Percentiles rank a stretch among this genome's conserved stretches.
Conservation (phyloP, 108 stramenopile species). For the Discostella stelligeroides region DNA sequence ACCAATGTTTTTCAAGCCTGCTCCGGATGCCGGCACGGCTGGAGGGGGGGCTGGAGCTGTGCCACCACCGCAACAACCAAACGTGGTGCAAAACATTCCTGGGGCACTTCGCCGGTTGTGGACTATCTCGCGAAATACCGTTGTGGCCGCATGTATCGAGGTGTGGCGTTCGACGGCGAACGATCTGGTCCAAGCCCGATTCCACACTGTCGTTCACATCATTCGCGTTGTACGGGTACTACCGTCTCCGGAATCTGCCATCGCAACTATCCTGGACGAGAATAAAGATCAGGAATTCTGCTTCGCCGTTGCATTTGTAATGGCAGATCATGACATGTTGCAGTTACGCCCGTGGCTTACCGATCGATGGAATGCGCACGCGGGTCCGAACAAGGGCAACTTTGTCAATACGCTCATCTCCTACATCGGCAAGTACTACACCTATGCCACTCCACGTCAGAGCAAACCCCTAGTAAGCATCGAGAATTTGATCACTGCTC, state of each 20-base stretch:
- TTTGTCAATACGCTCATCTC: slow-evolving; percentile 66
- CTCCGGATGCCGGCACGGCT: background rate
- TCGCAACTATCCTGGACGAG: slow-evolving; percentile 68
- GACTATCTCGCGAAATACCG: slow-evolving; percentile 83
- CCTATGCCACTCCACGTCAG: slow-evolving; percentile 56
- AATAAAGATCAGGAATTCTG: slow-evolving; percentile 85
- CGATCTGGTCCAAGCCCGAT: slow-evolving; percentile 58
- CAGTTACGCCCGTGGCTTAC: slow-evolving; percentile 75
- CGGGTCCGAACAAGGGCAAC: slow-evolving; percentile 26
- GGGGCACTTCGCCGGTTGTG: slow-evolving; percentile 86
- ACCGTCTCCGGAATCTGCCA: slow-evolving; percentile 70
- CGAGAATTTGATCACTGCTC: slow-evolving; percentile 68
- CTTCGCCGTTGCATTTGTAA: slow-evolving; percentile 79
- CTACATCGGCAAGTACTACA: slow-evolving; percentile 68
- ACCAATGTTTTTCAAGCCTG: slow-evolving; percentile 89
- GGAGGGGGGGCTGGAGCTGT: background rate
- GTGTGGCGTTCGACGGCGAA: slow-evolving; percentile 80
- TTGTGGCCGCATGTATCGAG: slow-evolving; percentile 86
- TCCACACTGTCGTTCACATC: slow-evolving; percentile 79
- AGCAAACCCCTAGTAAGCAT: slow-evolving; percentile 70
- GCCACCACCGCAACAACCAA: slow-evolving; percentile 28
- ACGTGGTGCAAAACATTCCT: slow-evolving; percentile 73
- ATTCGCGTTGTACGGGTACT: slow-evolving; percentile 76
- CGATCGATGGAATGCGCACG: slow-evolving; percentile 61
- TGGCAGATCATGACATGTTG: slow-evolving; percentile 85